Percentiles rank a stretch among this genome's conserved stretches.
phyloP scores from a whole-genome alignment of 495 filamentous ascomycete species.

The Neurospora pannonica region DNA sequence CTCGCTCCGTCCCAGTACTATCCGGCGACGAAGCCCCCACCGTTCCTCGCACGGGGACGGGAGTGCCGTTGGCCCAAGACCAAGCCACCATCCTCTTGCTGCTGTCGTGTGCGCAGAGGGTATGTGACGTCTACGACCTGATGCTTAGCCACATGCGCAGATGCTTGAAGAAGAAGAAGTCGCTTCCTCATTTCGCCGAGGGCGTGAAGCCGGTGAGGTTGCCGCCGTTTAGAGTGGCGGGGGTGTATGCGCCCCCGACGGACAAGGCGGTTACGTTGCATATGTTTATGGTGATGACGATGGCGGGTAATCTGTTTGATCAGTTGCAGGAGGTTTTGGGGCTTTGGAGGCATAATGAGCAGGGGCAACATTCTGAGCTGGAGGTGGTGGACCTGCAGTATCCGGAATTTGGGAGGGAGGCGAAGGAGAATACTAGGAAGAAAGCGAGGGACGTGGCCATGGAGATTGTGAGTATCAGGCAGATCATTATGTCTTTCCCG shows the following conservation, averaged over 20 bases:
- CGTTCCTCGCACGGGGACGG: background rate
- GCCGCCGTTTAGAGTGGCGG: background rate
- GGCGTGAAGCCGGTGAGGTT: background rate
- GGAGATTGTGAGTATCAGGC: conserved; percentile 1
- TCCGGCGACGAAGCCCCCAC: background rate
- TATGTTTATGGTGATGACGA: conserved; percentile 5
- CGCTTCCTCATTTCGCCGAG: background rate
- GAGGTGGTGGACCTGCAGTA: background rate
- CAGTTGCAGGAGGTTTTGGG: conserved; percentile 4
- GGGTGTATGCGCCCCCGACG: background rate
- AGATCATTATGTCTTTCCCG: background rate
- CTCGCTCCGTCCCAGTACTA: background rate
- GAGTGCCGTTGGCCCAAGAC: background rate
- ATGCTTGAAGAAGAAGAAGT: background rate
- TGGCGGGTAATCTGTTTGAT: conserved; percentile 7
- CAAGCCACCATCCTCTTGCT: conserved; percentile 1
- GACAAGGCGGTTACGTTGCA: background rate
- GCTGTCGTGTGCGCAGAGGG: conserved; percentile 2
- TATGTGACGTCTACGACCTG: conserved; percentile 2
- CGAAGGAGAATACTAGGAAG: background rate
- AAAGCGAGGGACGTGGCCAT: background rate
- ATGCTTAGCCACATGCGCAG: background rate
- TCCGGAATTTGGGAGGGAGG: conserved; percentile 1
- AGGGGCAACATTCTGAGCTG: background rate
- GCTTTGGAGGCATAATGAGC: background rate